Evolutionary conservation across 345 rosid genomes (phyloP).

Genomic region (Linum lewisii): DNA sequence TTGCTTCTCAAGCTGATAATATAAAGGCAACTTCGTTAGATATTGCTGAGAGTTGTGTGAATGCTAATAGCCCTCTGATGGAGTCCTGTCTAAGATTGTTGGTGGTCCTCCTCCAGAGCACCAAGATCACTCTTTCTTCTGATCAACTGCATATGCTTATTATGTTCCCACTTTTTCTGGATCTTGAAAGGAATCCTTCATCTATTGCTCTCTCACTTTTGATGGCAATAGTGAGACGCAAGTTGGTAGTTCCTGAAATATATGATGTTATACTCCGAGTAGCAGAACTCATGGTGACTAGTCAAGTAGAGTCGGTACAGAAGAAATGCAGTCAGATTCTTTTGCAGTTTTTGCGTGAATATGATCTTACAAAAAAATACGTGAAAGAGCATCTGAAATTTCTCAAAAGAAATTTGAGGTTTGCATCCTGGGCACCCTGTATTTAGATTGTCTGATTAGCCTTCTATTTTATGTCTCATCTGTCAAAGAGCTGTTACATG

Average conservation of each 20-base stretch:
- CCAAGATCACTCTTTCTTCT: slow-evolving; percentile 49
- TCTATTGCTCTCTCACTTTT: slow-evolving; percentile 60
- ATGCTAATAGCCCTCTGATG: slow-evolving; percentile 49
- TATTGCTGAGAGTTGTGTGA: slow-evolving; percentile 52
- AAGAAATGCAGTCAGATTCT: slow-evolving; percentile 70
- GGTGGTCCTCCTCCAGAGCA: slow-evolving; percentile 56
- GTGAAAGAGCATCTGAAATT: slow-evolving; percentile 55
- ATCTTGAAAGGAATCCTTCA: slow-evolving; percentile 68
- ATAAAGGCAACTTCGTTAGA: slow-evolving; percentile 58
- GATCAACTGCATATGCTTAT: slow-evolving; percentile 60
- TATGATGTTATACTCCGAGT: slow-evolving; percentile 58
- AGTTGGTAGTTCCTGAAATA: slow-evolving; percentile 76
- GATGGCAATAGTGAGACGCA: slow-evolving; percentile 65
- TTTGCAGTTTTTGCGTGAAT: slow-evolving; percentile 65
- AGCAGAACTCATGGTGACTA: slow-evolving; percentile 73
- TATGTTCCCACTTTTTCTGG: slow-evolving; percentile 75
- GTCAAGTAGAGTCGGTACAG: slow-evolving; percentile 60
- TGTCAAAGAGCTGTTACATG: too few relatives aligned
- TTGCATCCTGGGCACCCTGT: slow-evolving; percentile 17
- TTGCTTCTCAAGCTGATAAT: slow-evolving; percentile 60
- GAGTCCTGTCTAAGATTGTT: slow-evolving; percentile 75
- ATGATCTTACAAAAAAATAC: slow-evolving; percentile 53
- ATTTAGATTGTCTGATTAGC: background rate
- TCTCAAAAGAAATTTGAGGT: slow-evolving; percentile 61
- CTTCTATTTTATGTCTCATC: background rate